Conservation (phyloP, 495 filamentous ascomycete genomes). For the Aspergillus incahuasiensis region DNA sequence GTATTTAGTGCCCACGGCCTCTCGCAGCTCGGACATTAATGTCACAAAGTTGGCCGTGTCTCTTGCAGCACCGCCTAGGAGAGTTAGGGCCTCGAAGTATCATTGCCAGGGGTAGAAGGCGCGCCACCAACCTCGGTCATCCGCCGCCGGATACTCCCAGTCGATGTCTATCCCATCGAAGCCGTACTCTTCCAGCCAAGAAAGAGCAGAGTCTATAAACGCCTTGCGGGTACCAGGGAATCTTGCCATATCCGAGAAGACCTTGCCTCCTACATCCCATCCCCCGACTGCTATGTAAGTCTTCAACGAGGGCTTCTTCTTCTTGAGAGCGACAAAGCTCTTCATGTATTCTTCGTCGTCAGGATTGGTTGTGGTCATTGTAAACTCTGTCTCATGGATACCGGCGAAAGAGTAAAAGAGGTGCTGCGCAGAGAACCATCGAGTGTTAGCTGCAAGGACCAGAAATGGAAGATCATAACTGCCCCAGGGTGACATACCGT, state of each 20-base stretch:
- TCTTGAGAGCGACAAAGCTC: neutral
- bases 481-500: too few species aligned
- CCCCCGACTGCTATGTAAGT: neutral
- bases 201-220: neutral
- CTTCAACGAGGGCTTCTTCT: neutral
- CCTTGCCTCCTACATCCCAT: neutral
- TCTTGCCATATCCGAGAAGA: neutral
- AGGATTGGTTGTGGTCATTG: neutral
- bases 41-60: conserved; percentile 21
- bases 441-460: too few species aligned
- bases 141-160: conserved; percentile 37
- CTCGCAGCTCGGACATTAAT: neutral
- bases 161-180: conserved; percentile 16
- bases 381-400: neutral
- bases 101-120: too few species aligned
- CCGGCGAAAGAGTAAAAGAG: neutral
- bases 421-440: conserved; percentile 16
- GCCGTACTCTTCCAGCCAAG: neutral
- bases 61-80: conserved; percentile 26
- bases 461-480: too few species aligned
- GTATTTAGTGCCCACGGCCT: neutral
- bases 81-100: too few species aligned
- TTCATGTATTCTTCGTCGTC: neutral
- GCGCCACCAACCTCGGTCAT: conserved; percentile 33
- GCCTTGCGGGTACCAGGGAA: neutral